Conservation (phyloP, 2,329 filamentous ascomycete species). For the Aspergillus brunneoviolaceus region DNA sequence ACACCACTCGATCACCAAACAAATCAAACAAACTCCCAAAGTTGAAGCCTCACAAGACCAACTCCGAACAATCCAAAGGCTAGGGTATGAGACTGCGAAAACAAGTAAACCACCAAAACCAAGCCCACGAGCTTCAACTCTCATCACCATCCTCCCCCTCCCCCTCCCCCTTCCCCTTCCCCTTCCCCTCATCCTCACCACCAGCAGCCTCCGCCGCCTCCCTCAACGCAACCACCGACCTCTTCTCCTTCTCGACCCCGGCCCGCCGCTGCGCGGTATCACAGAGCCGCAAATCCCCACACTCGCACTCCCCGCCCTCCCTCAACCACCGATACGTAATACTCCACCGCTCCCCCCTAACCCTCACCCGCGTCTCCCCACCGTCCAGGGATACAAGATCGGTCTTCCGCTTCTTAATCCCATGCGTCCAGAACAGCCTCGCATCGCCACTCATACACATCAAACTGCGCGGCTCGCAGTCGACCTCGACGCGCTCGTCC, state of each 20-base stretch:
- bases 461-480: slow-evolving; percentile 52
- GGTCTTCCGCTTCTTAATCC: slow-evolving; percentile 55
- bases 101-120: no score
- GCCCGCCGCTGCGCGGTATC: slow-evolving; percentile 51
- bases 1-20: no score
- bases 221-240: slow-evolving; percentile 21
- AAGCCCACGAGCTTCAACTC: not conserved
- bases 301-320: slow-evolving; percentile 48
- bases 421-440: slow-evolving; percentile 57
- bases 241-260: slow-evolving; percentile 52
- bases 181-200: not conserved
- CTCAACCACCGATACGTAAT: slow-evolving; percentile 57
- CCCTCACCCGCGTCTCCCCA: slow-evolving; percentile 45
- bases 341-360: slow-evolving; percentile 52
- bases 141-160: not conserved
- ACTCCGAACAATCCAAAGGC: no score
- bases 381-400: slow-evolving; percentile 37
- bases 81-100: no score
- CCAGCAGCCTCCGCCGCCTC: not conserved
- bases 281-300: slow-evolving; percentile 51
- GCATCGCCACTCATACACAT: slow-evolving; percentile 53
- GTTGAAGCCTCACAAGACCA: no score
- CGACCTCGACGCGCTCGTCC: slow-evolving; percentile 44
- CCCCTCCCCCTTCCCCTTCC: no score
- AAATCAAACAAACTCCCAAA: no score